These are phyloP conservation scores for Hortaea werneckii DNA, from an alignment of 2,329 filamentous ascomycete species.

Conservation along the genomic window DNA sequence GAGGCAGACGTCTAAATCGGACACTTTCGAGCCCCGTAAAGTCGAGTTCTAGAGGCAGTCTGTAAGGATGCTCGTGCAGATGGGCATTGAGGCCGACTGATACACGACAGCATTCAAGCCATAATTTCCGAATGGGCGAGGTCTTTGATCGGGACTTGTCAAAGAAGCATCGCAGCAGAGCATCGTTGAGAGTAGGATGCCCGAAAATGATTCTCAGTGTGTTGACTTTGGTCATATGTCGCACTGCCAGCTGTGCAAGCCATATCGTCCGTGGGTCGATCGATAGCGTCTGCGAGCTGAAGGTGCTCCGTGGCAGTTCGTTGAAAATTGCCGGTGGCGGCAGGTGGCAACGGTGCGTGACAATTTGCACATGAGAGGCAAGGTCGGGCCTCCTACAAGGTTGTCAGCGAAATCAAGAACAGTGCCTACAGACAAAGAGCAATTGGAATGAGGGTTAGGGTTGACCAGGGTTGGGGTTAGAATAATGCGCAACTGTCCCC, in stretches of 20 bases:
- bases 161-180: conserved; percentile 32
- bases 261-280: conserved; percentile 30
- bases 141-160: conserved; percentile 20
- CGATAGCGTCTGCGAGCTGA: conserved; percentile 31
- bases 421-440: too few relatives aligned
- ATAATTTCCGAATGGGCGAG: conserved; percentile 30
- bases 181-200: conserved; percentile 31
- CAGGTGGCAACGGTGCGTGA: conserved; percentile 38
- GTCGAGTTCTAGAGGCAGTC: conserved; percentile 15
- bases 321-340: conserved; percentile 35
- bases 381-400: conserved; percentile 28
- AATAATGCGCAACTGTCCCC: neutral
- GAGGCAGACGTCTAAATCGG: conserved; percentile 31
- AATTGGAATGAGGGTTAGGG: too few relatives aligned
- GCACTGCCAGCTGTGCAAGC: conserved; percentile 29
- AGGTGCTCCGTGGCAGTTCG: conserved; percentile 32
- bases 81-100: conserved; percentile 14
- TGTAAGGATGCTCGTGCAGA: conserved; percentile 9
- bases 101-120: conserved; percentile 36
- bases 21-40: conserved; percentile 30
- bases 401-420: conserved; percentile 2
- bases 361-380: conserved; percentile 32
- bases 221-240: conserved; percentile 33
- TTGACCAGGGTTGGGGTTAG: neutral
- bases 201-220: conserved; percentile 36